Evolutionary conservation across 2,329 filamentous ascomycete species (phyloP), one percentile per base, ranked within the genome.

Genomic region (Metarhizium guizhouense): DNA sequence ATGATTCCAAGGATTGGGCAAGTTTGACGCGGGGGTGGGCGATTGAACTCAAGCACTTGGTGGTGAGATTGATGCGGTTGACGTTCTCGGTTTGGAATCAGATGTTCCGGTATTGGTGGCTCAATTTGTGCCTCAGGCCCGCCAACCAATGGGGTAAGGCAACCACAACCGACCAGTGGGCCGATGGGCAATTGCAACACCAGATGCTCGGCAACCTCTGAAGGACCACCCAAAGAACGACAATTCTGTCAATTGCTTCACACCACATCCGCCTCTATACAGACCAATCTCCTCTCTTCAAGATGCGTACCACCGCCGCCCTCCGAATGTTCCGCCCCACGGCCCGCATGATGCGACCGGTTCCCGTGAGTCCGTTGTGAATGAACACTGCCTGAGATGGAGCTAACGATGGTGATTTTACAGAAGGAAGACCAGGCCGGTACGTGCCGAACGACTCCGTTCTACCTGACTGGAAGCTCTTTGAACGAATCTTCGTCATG

Each of bases 291-390:
- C 32, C 20, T 42, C 43, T 54, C 29, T 38, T 60, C 76, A 80
- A 72, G 58, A 88, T 88, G 85, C 82, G 80, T 71, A 76, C 85
- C 68, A 84, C 86, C 67, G 77, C 79, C 66, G 75, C 80, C 69
- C 74, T 90, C 68, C 79, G 81, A 68, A 85, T 87, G 81, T 81
- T 85, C 72, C 82, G 78, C 72, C 82, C 82, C 63, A 84, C 83
- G 62, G 74, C 74, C 72, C 81, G 82, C 74, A 80, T 85, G 81
- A 81, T 86, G 80, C 76, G 77, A 71, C 84, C 87, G 64, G 73
- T 89, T 68, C 88, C 88, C 66, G 90, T 93, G 78, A 77, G 71
- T 72, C 47, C 29, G 6, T 30, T 18, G 18, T 47, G 29, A 40
- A 52, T 54, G 5, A 11, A 16, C 20, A 54, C 53, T 52, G 55